Conservation (phyloP, 345 rosid genomes). For the Brassica cretica region DNA sequence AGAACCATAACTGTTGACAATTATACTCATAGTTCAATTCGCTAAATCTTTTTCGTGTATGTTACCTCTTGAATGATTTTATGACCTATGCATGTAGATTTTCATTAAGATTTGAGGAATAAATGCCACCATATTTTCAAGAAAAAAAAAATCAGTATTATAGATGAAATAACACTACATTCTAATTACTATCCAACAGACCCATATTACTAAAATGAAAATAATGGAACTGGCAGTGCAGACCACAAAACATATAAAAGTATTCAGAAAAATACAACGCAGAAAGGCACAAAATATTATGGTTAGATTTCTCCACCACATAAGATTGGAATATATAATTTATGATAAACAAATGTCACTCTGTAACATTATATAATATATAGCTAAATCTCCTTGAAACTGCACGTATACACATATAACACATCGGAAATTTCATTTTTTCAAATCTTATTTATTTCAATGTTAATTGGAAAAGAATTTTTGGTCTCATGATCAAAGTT, state of each 20-base stretch:
- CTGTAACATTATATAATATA: not conserved
- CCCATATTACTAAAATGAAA: not conserved
- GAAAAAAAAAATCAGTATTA: not conserved
- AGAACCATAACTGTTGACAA: not conserved
- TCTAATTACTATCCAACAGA: not conserved
- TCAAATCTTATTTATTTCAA: not conserved
- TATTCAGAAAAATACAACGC: slow-evolving; percentile 7
- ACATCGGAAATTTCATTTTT: not conserved
- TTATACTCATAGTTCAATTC: not conserved
- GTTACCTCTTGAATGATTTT: not conserved
- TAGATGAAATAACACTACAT: not conserved
- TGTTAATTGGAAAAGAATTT: not conserved
- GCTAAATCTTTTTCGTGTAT: not conserved
- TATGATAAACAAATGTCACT: slow-evolving; percentile 3
- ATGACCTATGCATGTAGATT: not conserved
- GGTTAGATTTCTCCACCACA: slow-evolving; percentile 3
- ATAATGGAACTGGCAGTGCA: not conserved
- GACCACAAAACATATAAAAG: not conserved
- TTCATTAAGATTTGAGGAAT: not conserved
- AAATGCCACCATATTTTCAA: not conserved
- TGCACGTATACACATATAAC: not conserved
- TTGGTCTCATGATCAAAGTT: not conserved
- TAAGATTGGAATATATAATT: not conserved
- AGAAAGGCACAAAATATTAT: slow-evolving; percentile 24
- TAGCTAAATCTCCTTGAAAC: not conserved